Conservation (phyloP, 495 filamentous ascomycete species). For the Ramalina intermedia region DNA sequence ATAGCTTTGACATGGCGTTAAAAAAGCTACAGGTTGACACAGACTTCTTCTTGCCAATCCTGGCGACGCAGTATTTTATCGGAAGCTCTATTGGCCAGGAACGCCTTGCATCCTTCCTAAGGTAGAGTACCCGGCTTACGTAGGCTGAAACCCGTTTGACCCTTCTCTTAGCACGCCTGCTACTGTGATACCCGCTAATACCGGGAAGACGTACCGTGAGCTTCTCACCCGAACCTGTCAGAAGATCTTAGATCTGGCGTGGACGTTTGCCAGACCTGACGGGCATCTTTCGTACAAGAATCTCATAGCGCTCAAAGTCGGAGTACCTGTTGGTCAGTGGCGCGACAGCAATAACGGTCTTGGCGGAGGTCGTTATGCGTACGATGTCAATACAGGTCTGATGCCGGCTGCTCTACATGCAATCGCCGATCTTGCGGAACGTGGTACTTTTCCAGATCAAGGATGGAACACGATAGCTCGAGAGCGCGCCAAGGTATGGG, state of each 20-base stretch:
- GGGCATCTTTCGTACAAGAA: slow-evolving; percentile 21
- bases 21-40: too few species aligned
- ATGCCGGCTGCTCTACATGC: slow-evolving; percentile 45
- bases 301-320: slow-evolving; percentile 40
- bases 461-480: slow-evolving; percentile 32
- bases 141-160: too few species aligned
- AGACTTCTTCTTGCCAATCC: too few species aligned
- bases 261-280: background rate
- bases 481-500: slow-evolving; percentile 43
- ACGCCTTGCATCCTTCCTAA: too few species aligned
- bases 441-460: slow-evolving; percentile 34
- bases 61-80: too few species aligned
- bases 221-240: background rate
- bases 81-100: too few species aligned
- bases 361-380: slow-evolving; percentile 50
- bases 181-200: background rate
- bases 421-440: slow-evolving; percentile 34
- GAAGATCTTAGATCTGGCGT: slow-evolving; percentile 1
- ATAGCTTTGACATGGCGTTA: too few species aligned
- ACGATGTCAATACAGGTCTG: slow-evolving; percentile 51
- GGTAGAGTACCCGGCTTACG: too few species aligned
- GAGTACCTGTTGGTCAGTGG: slow-evolving; percentile 46
- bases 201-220: background rate
- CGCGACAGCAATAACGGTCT: slow-evolving; percentile 45
- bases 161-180: background rate